Evolutionary conservation across 2,329 filamentous ascomycete species (phyloP), one percentile per base, ranked within the genome.

Genomic region (Teratosphaeria viscida): DNA sequence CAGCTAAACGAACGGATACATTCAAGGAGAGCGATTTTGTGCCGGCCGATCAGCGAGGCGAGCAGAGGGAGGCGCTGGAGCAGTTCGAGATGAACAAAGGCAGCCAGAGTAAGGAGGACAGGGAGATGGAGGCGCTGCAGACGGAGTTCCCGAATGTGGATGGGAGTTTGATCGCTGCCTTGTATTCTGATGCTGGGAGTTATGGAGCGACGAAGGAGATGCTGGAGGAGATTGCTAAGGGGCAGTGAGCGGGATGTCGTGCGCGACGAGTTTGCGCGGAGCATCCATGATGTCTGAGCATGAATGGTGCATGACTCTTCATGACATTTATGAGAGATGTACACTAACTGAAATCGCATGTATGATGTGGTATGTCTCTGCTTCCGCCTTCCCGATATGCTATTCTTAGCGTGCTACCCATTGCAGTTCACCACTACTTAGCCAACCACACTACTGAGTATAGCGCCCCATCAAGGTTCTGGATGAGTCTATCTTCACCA

Each of bases 121-220:
- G 69, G 26, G 74, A 78, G 60, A 73, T 77, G 27, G 75, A 72
- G 61, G 70, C 69, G 34, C 62, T 78, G 64, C 71, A 75, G 67
- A 61, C 71, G 16, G 75, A 78, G 66, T 78, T 76, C 57, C 76
- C 76, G 0, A 68, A 65, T n/a, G 65, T 78, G n/a, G 76, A 78
- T 64, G 71, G 73, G 2, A 74, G 70, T 59, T 61, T 78, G 65
- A 75, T 78, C 61, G 76, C 76, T 11, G 76, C 76, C n/a, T 71
- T 78, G 52, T 78, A 77, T 61, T 70, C 71, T 6, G 76, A 78
- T 63, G 71, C 69, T 29, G 71, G 75, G 66, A 72, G 68, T 62
- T 58, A 77, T 63, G 71, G 71, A 23, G 75, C 71, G n/a, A 75
- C 75, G 60, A 70, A 75, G 62, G 76, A 78, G 68, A 76, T 76